phyloP scores from a whole-genome alignment of 2,329 filamentous ascomycete species.

The Sarocladium oryzae region DNA sequence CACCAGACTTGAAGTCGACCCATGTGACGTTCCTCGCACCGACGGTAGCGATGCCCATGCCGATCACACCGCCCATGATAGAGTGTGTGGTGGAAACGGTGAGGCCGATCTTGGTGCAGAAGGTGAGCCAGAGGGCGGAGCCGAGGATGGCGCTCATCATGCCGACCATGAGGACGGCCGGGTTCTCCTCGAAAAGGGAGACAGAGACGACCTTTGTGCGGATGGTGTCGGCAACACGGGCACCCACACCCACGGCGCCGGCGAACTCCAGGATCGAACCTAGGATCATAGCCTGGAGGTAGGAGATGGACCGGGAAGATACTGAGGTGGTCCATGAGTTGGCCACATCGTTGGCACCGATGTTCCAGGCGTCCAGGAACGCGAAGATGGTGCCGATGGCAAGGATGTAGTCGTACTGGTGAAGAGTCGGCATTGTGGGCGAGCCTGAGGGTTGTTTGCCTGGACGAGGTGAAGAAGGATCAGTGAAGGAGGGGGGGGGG shows the following conservation, averaged over 20 bases:
- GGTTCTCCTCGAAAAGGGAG: constrained; percentile 34
- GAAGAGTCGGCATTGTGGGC: background rate
- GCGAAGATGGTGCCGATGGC: constrained; percentile 8
- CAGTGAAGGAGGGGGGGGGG: background rate
- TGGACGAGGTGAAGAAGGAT: background rate
- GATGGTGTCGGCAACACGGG: constrained; percentile 36
- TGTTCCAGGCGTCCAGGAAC: constrained; percentile 8
- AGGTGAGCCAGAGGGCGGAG: constrained; percentile 44
- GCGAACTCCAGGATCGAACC: constrained; percentile 37
- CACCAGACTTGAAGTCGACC: constrained; percentile 15
- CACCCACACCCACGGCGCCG: constrained; percentile 33
- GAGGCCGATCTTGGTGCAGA: constrained; percentile 43
- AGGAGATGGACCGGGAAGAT: constrained; percentile 38
- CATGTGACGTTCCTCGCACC: constrained; percentile 30
- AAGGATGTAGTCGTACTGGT: constrained; percentile 7
- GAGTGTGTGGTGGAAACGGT: constrained; percentile 50
- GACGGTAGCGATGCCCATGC: constrained; percentile 28
- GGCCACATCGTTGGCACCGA: constrained; percentile 42
- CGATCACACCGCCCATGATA: constrained; percentile 36
- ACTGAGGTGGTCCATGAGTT: constrained; percentile 42
- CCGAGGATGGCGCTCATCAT: constrained; percentile 49
- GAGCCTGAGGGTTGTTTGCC: background rate
- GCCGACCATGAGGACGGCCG: constrained; percentile 42
- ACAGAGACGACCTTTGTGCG: constrained; percentile 39
- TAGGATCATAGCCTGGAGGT: constrained; percentile 38